Base-by-base conservation (phyloP, 2,329 filamentous ascomycete genomes). In the Aureobasidium sp. region DNA sequence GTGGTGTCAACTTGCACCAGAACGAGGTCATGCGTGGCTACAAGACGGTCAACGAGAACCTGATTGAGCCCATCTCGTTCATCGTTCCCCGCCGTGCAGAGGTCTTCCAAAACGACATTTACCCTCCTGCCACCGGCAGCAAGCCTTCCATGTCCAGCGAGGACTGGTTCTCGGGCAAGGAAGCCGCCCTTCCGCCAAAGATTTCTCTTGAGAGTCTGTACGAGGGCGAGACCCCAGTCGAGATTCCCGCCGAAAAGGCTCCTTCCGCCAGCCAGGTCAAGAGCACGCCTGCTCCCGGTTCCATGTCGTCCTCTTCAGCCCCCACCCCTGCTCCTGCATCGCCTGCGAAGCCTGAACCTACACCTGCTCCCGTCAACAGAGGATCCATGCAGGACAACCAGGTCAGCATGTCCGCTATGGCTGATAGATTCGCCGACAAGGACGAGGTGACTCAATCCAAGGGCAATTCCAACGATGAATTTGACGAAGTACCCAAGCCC, bases 11-110 rank as follows among this genome's bases (percentile, higher is more conserved):
- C 73, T 82, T 95, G 51, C 92, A 96, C 74, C 94, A 97, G 66
- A 97, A 97, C 72, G 94, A 99, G 73, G 84, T 96, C 57, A 92
- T 95, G 81, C 87, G 92, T 67, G 92, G 88, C 45, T 99, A 89
- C 84, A 99, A 99, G 83, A 97, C 94, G 0, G 89, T 97, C 73
- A 95, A 92, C 74, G 94, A 99, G 72, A 74, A 79, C 49, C 96
- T 95, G 77, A 90, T 99, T 68, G 94, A 99, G 76, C 94, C 94
- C 42, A 89, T 99, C 70, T 96, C 94, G 1, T 99, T 99, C 78
- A 95, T 95, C 59, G 94, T 97, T 1, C 94, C 94, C 51, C 86
- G 94, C 64, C 85, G 94, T 64, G 90, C 94, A 60, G 91, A 96
- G 75, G 90, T 88, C 55, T 96, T 96, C 84, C 93, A 97, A 77